Evolutionary conservation across 306 rosid species (phyloP).

Genomic region (Pyrus bretschneideri): DNA sequence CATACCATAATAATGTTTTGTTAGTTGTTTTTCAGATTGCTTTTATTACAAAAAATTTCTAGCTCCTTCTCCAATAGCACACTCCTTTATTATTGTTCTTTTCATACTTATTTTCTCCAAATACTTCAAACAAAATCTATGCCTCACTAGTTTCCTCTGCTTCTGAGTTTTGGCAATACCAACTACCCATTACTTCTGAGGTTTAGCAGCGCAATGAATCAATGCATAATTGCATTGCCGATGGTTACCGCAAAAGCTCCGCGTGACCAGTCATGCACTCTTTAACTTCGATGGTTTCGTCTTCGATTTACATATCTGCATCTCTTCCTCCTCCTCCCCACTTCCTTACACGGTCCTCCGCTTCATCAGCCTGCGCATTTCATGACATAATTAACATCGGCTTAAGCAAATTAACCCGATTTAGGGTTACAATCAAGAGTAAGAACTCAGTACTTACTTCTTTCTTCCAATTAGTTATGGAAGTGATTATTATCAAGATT

Average conservation of each 20-base stretch:
- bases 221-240: background rate
- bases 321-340: slow-evolving; percentile 67
- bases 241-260: background rate
- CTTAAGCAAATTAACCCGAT: background rate
- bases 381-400: background rate
- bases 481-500: slow-evolving; percentile 49
- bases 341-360: slow-evolving; percentile 55
- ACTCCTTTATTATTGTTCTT: too few relatives aligned
- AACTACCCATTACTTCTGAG: background rate
- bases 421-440: background rate
- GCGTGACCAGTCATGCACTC: background rate
- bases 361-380: slow-evolving; percentile 59
- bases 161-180: background rate
- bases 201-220: background rate
- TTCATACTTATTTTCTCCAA: too few relatives aligned
- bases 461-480: slow-evolving; percentile 55
- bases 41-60: too few relatives aligned
- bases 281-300: background rate
- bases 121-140: background rate
- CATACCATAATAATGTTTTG: too few relatives aligned
- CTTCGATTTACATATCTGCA: background rate
- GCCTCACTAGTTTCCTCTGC: background rate
- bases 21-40: too few relatives aligned
- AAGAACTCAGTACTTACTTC: slow-evolving; percentile 35
- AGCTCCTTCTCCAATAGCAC: too few relatives aligned